Base-by-base conservation (phyloP, 306 rosid genomes). In the Pyrus communis region DNA sequence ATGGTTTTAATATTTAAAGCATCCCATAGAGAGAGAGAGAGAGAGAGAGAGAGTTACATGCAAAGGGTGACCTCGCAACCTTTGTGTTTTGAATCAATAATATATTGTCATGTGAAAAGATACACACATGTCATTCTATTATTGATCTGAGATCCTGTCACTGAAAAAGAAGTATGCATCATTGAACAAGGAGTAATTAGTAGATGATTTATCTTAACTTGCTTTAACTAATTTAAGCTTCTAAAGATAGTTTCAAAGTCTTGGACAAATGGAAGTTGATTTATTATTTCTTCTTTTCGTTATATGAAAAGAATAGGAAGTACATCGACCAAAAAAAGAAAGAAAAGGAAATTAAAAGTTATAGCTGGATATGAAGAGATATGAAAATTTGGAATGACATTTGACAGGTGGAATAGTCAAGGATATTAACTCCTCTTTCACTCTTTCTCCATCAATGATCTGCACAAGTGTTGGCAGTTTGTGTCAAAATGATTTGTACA, bases 391-490 rank as follows among this genome's bases (percentile, higher is more conserved):
- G 60, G 77, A 59, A 28, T 57, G 76, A 38, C 67, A 38, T 71
- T 73, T 74, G 77, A 31, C 42, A 51, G 63, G 58, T 69, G 28
- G 68, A 69, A 68, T 25, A 55, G 79, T 72, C 71, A 62, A 83
- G 49, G 59, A 40, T 28, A 75, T 22, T 54, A 60, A 25, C 21
- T 62, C 27, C n/a, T n/a, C n/a, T n/a, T n/a, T n/a, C n/a, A n/a
- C n/a, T n/a, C n/a, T n/a, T 80, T 83, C 77, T 80, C 77, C 72
- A 64, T 80, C 78, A 75, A 38, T 59, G 64, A 17, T 49, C 69
- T 65, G 77, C 25, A 73, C 75, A 82, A 85, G 43, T 80, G 89
- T 67, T 75, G 86, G 67, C 86, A 75, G 79, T 75, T 57, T 45
- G 15, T 60, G 59, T 71, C 73, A 76, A 35, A 77, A 68, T 74